phyloP scores from a whole-genome alignment of 768 basidiomycete species.

The Mycena galopus region DNA sequence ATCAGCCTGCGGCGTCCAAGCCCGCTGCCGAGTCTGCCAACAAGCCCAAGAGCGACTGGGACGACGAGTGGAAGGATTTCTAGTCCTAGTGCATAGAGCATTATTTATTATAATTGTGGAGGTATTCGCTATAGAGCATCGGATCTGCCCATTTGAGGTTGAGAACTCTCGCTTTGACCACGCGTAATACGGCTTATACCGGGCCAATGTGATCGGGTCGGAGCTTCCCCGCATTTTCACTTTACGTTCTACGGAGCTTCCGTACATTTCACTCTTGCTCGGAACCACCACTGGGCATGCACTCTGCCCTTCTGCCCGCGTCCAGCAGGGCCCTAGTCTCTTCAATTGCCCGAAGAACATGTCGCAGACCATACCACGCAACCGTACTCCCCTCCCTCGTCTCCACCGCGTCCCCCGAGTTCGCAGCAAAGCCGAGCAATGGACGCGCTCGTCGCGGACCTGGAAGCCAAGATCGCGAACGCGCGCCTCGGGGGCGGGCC shows the following conservation, averaged over 20 bases:
- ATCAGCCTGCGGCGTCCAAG: constrained; percentile 29
- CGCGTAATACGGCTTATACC: neutral
- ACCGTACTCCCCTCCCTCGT: constrained; percentile 80
- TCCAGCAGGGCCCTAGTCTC: constrained; percentile 3
- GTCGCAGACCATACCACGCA: constrained; percentile 70
- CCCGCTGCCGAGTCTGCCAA: constrained; percentile 47
- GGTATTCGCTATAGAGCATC: neutral
- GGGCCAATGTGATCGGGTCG: constrained; percentile 24
- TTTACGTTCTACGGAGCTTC: no score
- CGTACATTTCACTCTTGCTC: neutral
- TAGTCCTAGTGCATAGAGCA: constrained; percentile 40
- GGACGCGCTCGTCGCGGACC: constrained; percentile 74
- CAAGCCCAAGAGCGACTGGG: constrained; percentile 64
- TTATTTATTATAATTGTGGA: constrained; percentile 25
- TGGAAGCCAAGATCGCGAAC: constrained; percentile 69
- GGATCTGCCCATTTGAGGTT: neutral
- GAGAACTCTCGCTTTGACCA: constrained; percentile 12
- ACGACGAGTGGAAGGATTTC: constrained; percentile 86
- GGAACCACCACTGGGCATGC: neutral
- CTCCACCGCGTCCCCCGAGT: constrained; percentile 79
- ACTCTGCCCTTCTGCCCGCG: constrained; percentile 7
- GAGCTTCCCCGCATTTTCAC: constrained; percentile 28
- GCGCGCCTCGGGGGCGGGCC: constrained; percentile 80
- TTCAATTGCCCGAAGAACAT: neutral
- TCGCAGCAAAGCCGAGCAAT: constrained; percentile 74